These are phyloP conservation scores for Astrephomene gubernaculifera DNA, from an alignment of 139 green algal species.

Conservation along the genomic window DNA sequence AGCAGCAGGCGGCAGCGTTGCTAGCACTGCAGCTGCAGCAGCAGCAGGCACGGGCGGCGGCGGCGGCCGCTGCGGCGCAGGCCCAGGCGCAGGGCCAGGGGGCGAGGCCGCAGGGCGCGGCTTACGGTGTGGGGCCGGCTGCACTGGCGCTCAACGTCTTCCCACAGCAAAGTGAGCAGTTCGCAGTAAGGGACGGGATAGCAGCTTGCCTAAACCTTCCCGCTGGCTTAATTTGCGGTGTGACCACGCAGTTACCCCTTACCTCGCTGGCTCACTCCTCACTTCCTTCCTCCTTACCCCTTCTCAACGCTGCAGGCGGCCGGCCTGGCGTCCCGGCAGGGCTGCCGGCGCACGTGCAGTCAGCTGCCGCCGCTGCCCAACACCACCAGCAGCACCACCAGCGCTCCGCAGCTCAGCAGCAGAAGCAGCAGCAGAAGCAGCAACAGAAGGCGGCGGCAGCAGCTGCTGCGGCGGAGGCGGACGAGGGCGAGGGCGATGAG, in stretches of 20 bases:
- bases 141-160: neutral
- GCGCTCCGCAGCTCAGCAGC: too few relatives aligned
- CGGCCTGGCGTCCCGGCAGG: too few relatives aligned
- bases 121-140: neutral
- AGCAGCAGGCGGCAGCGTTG: neutral
- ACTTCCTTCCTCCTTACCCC: too few relatives aligned
- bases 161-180: neutral
- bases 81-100: neutral
- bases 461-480: neutral
- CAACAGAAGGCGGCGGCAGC: neutral
- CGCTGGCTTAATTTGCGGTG: too few relatives aligned
- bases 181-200: too few relatives aligned
- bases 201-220: too few relatives aligned
- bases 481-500: neutral
- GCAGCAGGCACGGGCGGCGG: slow-evolving; percentile 1
- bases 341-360: too few relatives aligned
- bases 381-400: too few relatives aligned
- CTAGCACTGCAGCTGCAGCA: slow-evolving; percentile 2
- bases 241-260: too few relatives aligned
- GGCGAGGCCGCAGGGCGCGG: neutral
- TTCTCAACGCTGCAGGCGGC: too few relatives aligned
- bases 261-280: too few relatives aligned
- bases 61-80: neutral
- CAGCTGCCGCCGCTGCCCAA: too few relatives aligned
- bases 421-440: neutral